Percentiles rank a stretch among this genome's conserved stretches.
phyloP scores from a whole-genome alignment of 1,284 basidiomycete genomes.

The Omphalotus olearius region DNA sequence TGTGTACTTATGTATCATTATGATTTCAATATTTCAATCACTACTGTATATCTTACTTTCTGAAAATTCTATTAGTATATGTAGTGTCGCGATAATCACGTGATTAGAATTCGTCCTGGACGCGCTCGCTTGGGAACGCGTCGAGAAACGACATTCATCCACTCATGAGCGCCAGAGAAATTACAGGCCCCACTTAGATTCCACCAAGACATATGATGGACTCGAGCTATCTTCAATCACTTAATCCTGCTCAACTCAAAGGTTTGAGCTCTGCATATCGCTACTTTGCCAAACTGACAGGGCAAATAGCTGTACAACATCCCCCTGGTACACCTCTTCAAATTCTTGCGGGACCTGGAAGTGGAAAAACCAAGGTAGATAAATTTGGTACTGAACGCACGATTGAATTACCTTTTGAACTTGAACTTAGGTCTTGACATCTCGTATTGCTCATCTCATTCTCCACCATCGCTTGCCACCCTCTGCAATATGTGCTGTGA shows the following conservation, averaged over 20 bases:
- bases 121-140: no score
- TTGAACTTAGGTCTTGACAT: constrained; percentile 63
- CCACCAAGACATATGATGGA: neutral
- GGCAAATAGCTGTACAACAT: constrained; percentile 58
- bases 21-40: no score
- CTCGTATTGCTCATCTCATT: constrained; percentile 76
- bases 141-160: no score
- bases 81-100: no score
- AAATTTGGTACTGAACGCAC: neutral
- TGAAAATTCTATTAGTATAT: no score
- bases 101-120: no score
- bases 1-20: no score
- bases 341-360: constrained; percentile 84
- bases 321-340: constrained; percentile 64
- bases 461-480: constrained; percentile 52
- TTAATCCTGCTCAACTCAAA: constrained; percentile 13
- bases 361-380: constrained; percentile 61
- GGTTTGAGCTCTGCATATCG: constrained; percentile 3
- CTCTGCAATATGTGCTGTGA: constrained; percentile 72
- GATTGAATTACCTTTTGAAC: neutral
- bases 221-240: neutral
- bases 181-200: no score
- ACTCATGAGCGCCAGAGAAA: no score
- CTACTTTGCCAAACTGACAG: neutral
- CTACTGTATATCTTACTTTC: no score